These are phyloP conservation scores for Athelia sp. DNA, from an alignment of 1,284 basidiomycete genomes.

Conservation along the genomic window DNA sequence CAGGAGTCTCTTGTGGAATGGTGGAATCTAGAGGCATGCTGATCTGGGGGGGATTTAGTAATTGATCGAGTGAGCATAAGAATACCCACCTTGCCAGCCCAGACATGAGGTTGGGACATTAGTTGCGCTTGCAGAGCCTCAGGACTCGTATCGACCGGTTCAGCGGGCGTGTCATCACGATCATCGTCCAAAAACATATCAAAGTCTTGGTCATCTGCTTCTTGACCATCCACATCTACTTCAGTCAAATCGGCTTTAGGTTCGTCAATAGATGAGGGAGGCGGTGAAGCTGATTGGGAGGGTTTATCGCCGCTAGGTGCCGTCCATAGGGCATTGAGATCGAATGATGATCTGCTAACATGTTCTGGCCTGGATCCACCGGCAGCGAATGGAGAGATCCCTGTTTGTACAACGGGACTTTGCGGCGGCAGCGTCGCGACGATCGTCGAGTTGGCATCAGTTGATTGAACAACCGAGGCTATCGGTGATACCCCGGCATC, in stretches of 20 bases:
- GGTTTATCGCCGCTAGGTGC: constrained; percentile 16
- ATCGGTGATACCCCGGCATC: constrained; percentile 21
- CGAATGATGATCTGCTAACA: constrained; percentile 46
- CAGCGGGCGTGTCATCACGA: constrained; percentile 26
- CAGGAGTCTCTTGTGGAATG: constrained; percentile 56
- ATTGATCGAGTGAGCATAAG: constrained; percentile 1
- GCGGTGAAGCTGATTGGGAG: constrained; percentile 21
- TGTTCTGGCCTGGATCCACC: constrained; percentile 34
- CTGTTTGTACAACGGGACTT: constrained; percentile 11
- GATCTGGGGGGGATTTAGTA: constrained; percentile 38
- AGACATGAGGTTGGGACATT: constrained; percentile 53
- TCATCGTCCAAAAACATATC: constrained; percentile 75
- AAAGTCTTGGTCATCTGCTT: constrained; percentile 70
- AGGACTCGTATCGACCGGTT: constrained; percentile 21
- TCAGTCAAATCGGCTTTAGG: constrained; percentile 41
- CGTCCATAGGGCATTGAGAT: constrained; percentile 68
- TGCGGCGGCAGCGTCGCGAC: constrained; percentile 7
- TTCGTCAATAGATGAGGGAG: constrained; percentile 18
- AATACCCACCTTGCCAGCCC: constrained; percentile 62
- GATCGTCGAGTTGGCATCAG: constrained; percentile 8
- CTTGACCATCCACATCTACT: constrained; percentile 29
- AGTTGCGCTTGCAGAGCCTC: constrained; percentile 35
- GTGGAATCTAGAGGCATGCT: constrained; percentile 73
- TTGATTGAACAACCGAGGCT: constrained; percentile 20
- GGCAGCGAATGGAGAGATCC: constrained; percentile 50